Evolutionary conservation across 495 filamentous ascomycete species (phyloP).

Genomic region (Rhizodiscina lignyota): DNA sequence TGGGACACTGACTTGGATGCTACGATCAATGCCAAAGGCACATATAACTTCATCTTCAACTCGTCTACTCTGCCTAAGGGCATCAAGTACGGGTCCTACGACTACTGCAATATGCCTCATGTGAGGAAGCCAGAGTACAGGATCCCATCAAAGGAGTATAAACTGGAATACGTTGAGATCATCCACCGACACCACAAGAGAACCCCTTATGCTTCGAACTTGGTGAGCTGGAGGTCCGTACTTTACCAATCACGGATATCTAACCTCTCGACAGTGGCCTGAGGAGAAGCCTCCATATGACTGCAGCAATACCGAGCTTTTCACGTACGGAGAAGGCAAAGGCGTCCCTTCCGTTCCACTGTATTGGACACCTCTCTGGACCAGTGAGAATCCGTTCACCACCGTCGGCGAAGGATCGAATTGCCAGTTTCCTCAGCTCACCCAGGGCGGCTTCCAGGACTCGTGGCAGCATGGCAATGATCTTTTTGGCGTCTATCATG

Average conservation of each 20-base stretch:
- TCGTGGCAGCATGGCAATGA: conserved; percentile 50
- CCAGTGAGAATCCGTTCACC: conserved; percentile 41
- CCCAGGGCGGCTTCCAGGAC: conserved; percentile 42
- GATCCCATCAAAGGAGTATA: conserved; percentile 27
- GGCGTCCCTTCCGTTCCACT: conserved; percentile 11
- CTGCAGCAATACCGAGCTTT: conserved; percentile 43
- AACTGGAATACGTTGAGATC: conserved; percentile 50
- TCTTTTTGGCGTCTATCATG: conserved; percentile 45
- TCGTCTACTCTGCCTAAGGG: conserved; percentile 30
- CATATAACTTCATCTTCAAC: conserved; percentile 43
- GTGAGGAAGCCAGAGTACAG: conserved; percentile 40
- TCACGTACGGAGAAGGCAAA: conserved; percentile 40
- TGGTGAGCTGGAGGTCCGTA: no score
- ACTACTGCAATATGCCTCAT: conserved; percentile 69
- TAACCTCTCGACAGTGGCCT: no score
- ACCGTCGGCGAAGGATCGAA: conserved; percentile 40
- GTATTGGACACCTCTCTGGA: no score
- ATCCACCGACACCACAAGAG: conserved; percentile 62
- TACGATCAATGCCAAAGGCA: not conserved
- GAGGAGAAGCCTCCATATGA: conserved; percentile 51
- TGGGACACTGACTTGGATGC: no score
- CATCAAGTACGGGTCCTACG: conserved; percentile 37
- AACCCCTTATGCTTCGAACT: conserved; percentile 51
- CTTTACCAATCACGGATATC: no score
- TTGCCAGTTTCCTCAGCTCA: conserved; percentile 61